These are phyloP conservation scores for Mixia osmundae DNA, from an alignment of 1,284 basidiomycete species.

Conservation along the genomic window DNA sequence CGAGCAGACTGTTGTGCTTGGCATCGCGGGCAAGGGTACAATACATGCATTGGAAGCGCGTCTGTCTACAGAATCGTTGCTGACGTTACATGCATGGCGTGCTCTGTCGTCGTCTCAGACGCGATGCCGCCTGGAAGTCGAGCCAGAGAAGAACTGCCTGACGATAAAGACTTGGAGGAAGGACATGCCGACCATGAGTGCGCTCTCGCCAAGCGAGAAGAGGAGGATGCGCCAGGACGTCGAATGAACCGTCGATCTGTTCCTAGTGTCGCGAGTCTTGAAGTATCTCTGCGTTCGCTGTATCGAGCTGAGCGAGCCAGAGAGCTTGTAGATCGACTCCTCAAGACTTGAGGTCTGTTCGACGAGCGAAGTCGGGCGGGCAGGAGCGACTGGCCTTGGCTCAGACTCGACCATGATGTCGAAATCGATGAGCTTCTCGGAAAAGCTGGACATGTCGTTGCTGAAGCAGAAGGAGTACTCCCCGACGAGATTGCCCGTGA, in stretches of 20 bases:
- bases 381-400: slow-evolving; percentile 54
- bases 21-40: too few species aligned
- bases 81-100: too few species aligned
- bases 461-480: slow-evolving; percentile 96
- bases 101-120: too few species aligned
- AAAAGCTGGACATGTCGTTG: slow-evolving; percentile 79
- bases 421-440: slow-evolving; percentile 81
- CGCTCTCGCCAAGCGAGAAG: slow-evolving; percentile 14
- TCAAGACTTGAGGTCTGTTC: slow-evolving; percentile 78
- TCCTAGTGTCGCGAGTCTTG: slow-evolving; percentile 9
- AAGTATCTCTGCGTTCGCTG: slow-evolving; percentile 61
- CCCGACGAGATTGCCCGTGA: slow-evolving; percentile 77
- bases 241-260: slow-evolving; percentile 15
- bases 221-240: slow-evolving; percentile 16
- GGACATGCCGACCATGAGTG: slow-evolving; percentile 17
- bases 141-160: slow-evolving; percentile 8
- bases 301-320: slow-evolving; percentile 57
- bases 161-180: slow-evolving; percentile 16
- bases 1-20: too few species aligned
- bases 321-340: slow-evolving; percentile 76
- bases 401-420: slow-evolving; percentile 43
- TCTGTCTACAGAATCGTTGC: too few species aligned
- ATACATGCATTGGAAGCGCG: too few species aligned
- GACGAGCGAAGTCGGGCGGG: slow-evolving; percentile 39
- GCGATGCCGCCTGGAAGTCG: too few species aligned